Base-by-base conservation (phyloP, 768 basidiomycete species). In the Hypsizygus marmoreus region DNA sequence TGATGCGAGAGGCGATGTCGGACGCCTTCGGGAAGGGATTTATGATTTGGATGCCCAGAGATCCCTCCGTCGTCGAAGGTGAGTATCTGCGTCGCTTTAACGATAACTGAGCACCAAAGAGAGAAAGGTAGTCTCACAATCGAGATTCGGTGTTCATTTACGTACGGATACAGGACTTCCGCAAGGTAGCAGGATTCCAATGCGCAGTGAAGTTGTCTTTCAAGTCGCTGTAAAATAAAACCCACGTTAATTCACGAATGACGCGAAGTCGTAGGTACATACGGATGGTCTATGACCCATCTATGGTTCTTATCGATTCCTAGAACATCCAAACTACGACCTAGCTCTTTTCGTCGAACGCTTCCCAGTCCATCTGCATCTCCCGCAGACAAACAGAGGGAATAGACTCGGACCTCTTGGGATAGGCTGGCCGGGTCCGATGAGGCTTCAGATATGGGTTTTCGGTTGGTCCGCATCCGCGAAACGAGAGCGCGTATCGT, bases 1-100 rank as follows among this genome's bases (percentile, higher is more conserved):
- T 36, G 30, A 28, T 55, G 57, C 56, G 50, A 26, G 39, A 74
- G 57, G 16, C 86, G 72, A 41, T 71, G 63, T 30, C 72, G 61
- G 28, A 75, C 78, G 29, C 84, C 88, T 16, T 66, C 61, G 6
- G 77, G 79, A 13, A 94, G 72, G 1, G 91, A 83, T 51, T 70
- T 74, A 65, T 97, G 94, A 61, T 97, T 97, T 2, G 89, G 89
- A 59, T 95, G 94, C 3, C 70, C 72, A 13, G 93, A 91, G 11
- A 95, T 70, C 2, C 93, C 94, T 2, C 57, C 54, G 0, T 67
- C 47, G 63, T 97, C 94, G 59, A 95, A 97, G 0, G 92, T 95
- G 37, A 97, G 70, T 36, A 95, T 82, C 91, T 95, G 43, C 29
- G 38, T n/a, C 23, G 33, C n/a, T n/a, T n/a, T n/a, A n/a, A 12